Base-by-base conservation (phyloP, 164 flowering plant species). In the Berberis vulgaris region DNA sequence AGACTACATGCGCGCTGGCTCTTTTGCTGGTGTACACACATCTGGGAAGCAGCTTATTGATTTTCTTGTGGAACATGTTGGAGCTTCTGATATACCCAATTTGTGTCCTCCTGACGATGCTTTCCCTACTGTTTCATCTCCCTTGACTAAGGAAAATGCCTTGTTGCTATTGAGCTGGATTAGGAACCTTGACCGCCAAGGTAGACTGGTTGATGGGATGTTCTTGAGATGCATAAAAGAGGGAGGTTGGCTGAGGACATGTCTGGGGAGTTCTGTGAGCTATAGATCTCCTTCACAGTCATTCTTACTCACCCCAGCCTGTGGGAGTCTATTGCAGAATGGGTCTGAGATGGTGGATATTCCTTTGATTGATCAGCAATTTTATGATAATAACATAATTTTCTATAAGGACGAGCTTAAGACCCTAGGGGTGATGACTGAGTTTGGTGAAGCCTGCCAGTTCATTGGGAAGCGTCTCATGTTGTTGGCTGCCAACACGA, bases 71-170 rank as follows among this genome's bases (percentile, higher is more conserved):
- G 5, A 13, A 46, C 57, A 71, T 71, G 45, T 63, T 26, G 72
- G 43, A 46, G 89, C 84, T 62, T 63, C 67, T n/a, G 95, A 87
- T 67, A 71, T 87, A n/a, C 95, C 95, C 8, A 7, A 66, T 62
- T 43, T 85, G 38, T 49, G 74, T 54, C 87, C 89, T 63, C 89
- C 91, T 3, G 65, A 86, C 65, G 74, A 79, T 43, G 65, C 42
- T 0, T 71, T 87, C 47, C 70, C 83, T 38, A 70, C 84, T 49
- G 69, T 77, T 0, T 69, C 71, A 52, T 72, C 78, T 41, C 80
- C 86, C 1, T 77, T 88, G 53, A 84, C 82, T 2, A 81, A 69
- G 65, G 65, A 70, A 45, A 88, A 88, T 57, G 74, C 80, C 1
- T 79, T 83, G 46, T 45, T 82, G 69, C 75, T 86, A 2, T n/a